Conservation (phyloP, 495 filamentous ascomycete species). For the Hypomontagnella monticulosa region DNA sequence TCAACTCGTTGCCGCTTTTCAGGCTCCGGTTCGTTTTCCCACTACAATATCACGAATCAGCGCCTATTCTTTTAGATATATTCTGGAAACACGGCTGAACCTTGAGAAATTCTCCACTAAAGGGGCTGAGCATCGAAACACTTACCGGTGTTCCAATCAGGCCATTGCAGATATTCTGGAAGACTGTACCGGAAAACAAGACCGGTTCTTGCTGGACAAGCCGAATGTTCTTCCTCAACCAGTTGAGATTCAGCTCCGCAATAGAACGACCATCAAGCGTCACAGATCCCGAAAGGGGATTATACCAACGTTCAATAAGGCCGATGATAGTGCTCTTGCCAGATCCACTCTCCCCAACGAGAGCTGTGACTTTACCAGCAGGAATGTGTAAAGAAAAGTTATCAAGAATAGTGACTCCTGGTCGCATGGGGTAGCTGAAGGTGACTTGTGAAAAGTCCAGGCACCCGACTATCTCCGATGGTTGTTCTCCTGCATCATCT, state of each 20-base stretch:
- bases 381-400: not conserved
- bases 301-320: slow-evolving; percentile 83
- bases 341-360: slow-evolving; percentile 84
- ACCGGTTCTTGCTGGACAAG: slow-evolving; percentile 69
- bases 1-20: slow-evolving; percentile 53
- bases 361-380: slow-evolving; percentile 71
- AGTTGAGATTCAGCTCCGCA: slow-evolving; percentile 57
- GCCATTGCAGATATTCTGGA: slow-evolving; percentile 63
- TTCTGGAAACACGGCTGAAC: too few relatives aligned
- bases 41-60: slow-evolving; percentile 5
- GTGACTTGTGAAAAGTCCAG: slow-evolving; percentile 51
- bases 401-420: not conserved
- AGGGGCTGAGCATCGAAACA: too few relatives aligned
- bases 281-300: slow-evolving; percentile 61
- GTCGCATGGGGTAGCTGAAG: slow-evolving; percentile 64
- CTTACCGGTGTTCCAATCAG: slow-evolving; percentile 50
- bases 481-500: slow-evolving; percentile 25
- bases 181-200: slow-evolving; percentile 68
- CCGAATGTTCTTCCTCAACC: slow-evolving; percentile 62
- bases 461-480: slow-evolving; percentile 56
- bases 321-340: slow-evolving; percentile 84
- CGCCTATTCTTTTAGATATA: too few relatives aligned
- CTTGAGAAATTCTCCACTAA: too few relatives aligned
- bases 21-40: slow-evolving; percentile 44
- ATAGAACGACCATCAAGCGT: slow-evolving; percentile 56